phyloP scores from a whole-genome alignment of 345 rosid genomes.

The Mangifera indica region DNA sequence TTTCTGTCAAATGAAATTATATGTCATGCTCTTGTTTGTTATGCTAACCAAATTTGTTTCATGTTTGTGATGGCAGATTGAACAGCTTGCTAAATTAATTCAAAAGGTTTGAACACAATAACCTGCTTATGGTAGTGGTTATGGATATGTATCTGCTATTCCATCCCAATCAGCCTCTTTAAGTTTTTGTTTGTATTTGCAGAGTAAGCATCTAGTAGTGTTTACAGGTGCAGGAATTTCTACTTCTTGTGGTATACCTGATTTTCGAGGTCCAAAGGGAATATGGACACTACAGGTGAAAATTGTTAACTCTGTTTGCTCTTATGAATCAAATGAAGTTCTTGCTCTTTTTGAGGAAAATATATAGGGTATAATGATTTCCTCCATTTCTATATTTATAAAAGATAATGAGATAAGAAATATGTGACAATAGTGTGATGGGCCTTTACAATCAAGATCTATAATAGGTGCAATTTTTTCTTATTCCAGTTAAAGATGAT shows the following conservation, averaged over 20 bases:
- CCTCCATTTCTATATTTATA: neutral
- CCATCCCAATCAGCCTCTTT: constrained; percentile 19
- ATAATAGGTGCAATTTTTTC: no score
- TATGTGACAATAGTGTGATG: neutral
- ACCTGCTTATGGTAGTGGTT: neutral
- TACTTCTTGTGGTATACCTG: constrained; percentile 97
- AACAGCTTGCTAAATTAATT: constrained; percentile 52
- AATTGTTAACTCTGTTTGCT: constrained; percentile 5
- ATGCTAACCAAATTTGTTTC: constrained; percentile 24
- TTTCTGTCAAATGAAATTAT: neutral
- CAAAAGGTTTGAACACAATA: constrained; percentile 44
- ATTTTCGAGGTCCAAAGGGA: constrained; percentile 96
- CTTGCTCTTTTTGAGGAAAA: neutral
- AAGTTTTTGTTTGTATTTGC: constrained; percentile 41
- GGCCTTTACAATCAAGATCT: neutral
- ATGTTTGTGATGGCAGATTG: constrained; percentile 45
- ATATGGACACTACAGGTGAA: constrained; percentile 95
- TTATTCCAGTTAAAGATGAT: no score
- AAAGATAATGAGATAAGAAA: neutral
- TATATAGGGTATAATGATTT: neutral
- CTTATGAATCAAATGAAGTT: neutral
- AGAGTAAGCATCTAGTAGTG: constrained; percentile 69
- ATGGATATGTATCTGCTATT: constrained; percentile 1
- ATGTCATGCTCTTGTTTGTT: constrained; percentile 5
- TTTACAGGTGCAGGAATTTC: constrained; percentile 89